Evolutionary conservation across 306 rosid species (phyloP).

Genomic region (Clitoria ternatea): DNA sequence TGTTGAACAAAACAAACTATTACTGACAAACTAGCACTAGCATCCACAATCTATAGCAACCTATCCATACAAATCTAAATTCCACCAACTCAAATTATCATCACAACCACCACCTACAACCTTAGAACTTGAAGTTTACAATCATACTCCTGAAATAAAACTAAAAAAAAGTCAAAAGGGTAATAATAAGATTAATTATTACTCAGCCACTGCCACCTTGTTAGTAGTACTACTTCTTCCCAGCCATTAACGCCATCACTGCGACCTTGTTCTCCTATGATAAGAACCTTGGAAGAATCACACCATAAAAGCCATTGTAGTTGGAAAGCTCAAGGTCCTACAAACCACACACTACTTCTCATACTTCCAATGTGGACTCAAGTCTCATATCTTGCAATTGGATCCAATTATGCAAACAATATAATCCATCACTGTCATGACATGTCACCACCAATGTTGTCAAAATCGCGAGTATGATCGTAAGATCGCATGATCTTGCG

Average conservation of each 20-base stretch:
- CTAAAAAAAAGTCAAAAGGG: neutral
- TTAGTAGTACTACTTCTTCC: neutral
- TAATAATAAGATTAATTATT: conserved; percentile 3
- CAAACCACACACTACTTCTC: too few species aligned
- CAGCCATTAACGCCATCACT: conserved; percentile 9
- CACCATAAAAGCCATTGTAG: too few species aligned
- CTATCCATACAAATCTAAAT: neutral
- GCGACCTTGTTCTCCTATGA: conserved; percentile 19
- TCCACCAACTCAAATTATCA: neutral
- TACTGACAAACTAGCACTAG: conserved; percentile 7
- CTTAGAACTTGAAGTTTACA: conserved; percentile 8
- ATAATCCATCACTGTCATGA: neutral
- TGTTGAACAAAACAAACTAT: conserved; percentile 18
- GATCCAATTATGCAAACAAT: too few species aligned
- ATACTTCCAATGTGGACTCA: too few species aligned
- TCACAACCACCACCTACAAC: neutral
- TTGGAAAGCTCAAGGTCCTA: too few species aligned
- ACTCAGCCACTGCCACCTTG: neutral
- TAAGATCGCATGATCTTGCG: too few species aligned
- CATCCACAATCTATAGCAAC: conserved; percentile 9
- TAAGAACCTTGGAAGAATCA: too few species aligned
- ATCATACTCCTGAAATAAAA: conserved; percentile 13
- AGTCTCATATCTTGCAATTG: too few species aligned
- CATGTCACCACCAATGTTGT: conserved; percentile 5
- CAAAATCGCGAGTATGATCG: too few species aligned